Conservation (phyloP, 2,329 filamentous ascomycete species). For the Aspergillus pseudoterreus region DNA sequence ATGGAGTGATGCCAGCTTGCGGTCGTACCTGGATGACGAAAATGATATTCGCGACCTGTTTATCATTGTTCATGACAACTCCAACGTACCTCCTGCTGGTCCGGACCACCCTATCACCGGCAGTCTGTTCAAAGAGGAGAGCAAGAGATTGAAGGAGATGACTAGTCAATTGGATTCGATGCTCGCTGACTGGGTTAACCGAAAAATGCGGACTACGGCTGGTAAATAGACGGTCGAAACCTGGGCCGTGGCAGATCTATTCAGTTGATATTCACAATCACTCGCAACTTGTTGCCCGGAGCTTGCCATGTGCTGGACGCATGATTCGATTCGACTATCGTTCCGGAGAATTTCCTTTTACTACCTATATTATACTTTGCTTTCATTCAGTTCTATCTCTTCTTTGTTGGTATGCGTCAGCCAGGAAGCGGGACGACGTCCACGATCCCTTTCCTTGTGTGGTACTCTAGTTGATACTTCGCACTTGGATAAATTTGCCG, state of each 20-base stretch:
- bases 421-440: background rate
- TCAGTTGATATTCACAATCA: background rate
- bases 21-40: conserved; percentile 86
- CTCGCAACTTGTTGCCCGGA: conserved; percentile 6
- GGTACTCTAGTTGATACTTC: background rate
- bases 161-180: conserved; percentile 85
- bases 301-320: conserved; percentile 21
- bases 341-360: conserved; percentile 6
- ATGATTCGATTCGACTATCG: conserved; percentile 8
- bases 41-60: conserved; percentile 86
- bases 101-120: conserved; percentile 82
- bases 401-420: background rate
- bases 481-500: background rate
- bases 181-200: conserved; percentile 72
- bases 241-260: background rate
- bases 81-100: conserved; percentile 71
- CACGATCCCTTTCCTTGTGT: background rate
- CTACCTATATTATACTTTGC: conserved; percentile 5
- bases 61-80: conserved; percentile 88
- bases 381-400: conserved; percentile 12
- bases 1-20: conserved; percentile 84
- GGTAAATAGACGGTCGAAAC: conserved; percentile 12
- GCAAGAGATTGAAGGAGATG: conserved; percentile 79
- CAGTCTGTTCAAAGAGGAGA: conserved; percentile 80
- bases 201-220: conserved; percentile 31